Evolutionary conservation across 2,329 filamentous ascomycete species (phyloP).

Genomic region (Amylocarpus encephaloides): DNA sequence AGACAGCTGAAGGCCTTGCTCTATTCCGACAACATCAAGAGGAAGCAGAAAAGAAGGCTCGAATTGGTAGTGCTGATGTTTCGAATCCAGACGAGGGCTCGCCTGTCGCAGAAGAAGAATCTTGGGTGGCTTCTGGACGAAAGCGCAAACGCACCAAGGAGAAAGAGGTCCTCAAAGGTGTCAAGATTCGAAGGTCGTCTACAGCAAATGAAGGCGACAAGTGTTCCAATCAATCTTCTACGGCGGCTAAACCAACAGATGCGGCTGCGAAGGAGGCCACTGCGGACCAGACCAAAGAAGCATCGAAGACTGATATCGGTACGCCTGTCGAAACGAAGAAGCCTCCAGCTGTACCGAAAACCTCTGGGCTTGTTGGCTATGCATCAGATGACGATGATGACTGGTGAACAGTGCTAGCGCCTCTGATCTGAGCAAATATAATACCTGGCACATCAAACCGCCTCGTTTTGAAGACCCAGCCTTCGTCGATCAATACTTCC

Average conservation of each 20-base stretch:
- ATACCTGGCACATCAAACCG: too few species aligned
- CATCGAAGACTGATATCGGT: neutral
- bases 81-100: constrained; percentile 15
- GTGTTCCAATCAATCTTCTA: neutral
- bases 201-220: constrained; percentile 14
- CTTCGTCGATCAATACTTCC: too few species aligned
- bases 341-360: constrained; percentile 21
- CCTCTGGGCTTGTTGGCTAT: constrained; percentile 46
- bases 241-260: neutral
- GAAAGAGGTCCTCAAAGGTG: constrained; percentile 32
- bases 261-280: too few species aligned
- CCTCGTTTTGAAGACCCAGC: too few species aligned
- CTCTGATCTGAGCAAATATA: too few species aligned
- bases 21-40: constrained; percentile 49
- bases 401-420: constrained; percentile 9
- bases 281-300: too few species aligned
- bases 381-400: constrained; percentile 48
- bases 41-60: constrained; percentile 29
- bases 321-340: constrained; percentile 8
- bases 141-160: constrained; percentile 38
- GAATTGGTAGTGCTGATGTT: constrained; percentile 16
- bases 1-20: constrained; percentile 51
- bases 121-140: constrained; percentile 32
- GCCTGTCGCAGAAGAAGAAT: constrained; percentile 26
- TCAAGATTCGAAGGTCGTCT: constrained; percentile 29